These are phyloP conservation scores for Galerina marginata DNA, from an alignment of 768 basidiomycete species.

Conservation along the genomic window DNA sequence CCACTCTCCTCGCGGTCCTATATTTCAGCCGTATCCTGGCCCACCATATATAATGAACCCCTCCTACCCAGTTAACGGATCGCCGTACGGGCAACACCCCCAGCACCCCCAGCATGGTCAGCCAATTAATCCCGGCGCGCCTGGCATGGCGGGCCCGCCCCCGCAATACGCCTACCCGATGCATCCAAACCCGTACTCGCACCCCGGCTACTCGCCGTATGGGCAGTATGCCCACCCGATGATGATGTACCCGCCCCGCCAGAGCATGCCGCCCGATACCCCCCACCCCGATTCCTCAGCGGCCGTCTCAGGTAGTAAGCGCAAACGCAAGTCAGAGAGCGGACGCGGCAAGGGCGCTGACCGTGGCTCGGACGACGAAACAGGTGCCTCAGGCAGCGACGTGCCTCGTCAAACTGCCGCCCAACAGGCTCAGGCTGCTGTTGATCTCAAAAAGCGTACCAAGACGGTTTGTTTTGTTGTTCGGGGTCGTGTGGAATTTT, in stretches of 20 bases:
- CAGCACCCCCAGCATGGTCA: slow-evolving; percentile 38
- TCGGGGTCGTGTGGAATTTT: slow-evolving; percentile 3
- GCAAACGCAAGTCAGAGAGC: slow-evolving; percentile 47
- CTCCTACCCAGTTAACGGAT: slow-evolving; percentile 65
- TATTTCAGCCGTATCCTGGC: slow-evolving; percentile 62
- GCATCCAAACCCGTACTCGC: slow-evolving; percentile 59
- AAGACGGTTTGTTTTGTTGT: slow-evolving; percentile 66
- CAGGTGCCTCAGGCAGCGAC: slow-evolving; percentile 55
- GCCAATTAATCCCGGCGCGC: slow-evolving; percentile 38
- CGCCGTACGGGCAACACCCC: slow-evolving; percentile 45
- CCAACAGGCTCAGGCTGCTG: slow-evolving; percentile 35
- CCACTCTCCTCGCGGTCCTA: slow-evolving; percentile 39
- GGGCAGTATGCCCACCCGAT: slow-evolving; percentile 71
- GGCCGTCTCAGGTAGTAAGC: slow-evolving; percentile 47
- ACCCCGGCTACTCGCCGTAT: slow-evolving; percentile 64
- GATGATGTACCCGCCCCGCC: slow-evolving; percentile 66
- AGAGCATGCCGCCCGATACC: slow-evolving; percentile 34
- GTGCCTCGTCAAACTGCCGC: slow-evolving; percentile 38
- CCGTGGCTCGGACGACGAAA: slow-evolving; percentile 62
- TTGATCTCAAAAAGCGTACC: slow-evolving; percentile 84
- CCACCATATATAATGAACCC: slow-evolving; percentile 74
- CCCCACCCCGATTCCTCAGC: slow-evolving; percentile 37
- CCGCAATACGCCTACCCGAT: slow-evolving; percentile 63
- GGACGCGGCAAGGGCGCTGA: slow-evolving; percentile 47
- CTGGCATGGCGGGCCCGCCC: slow-evolving; percentile 29